Base-by-base conservation (phyloP, 306 rosid species). In the Gynostemma pentaphyllum region DNA sequence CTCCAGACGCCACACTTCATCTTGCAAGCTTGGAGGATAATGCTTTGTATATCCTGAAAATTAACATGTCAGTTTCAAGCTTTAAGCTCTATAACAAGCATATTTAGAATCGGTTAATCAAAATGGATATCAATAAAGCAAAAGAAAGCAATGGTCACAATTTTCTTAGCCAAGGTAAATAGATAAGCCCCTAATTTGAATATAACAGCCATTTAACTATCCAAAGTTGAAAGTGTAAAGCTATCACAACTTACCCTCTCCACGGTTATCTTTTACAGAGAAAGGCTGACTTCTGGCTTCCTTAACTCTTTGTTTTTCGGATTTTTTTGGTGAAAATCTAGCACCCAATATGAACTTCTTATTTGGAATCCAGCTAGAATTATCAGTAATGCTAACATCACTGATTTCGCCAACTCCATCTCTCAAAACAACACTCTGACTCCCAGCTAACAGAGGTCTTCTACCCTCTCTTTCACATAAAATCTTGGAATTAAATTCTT, bases 1-100 rank as follows among this genome's bases (percentile, higher is more conserved):
- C 44, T 68, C 64, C 42, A 68, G 44, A 7, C 72, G 72, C 72
- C 72, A 68, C 7, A 68, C 64, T 28, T 53, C 65, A 26, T 54
- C 63, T 11, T 51, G 41, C 44, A 3, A 44, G 5, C 54, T 54
- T 39, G 72, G 72, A 41, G 72, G 72, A 57, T 55, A 18, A 29
- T 54, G 64, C 39, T 68, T 68, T 5, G 9, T 54, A 68, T 52
- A 68, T 32, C 39, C 72, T 68, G 65, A 42, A 67, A 53, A 53
- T 4, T 37, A 50, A 66, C 21, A 10, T 14, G 44, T 61, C 37
- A 61, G 37, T 23, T 61, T 0, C 23, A 61, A 37, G 64, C 64
- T 56, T 56, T 37, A 59, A 36, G 47, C 46, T 21, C 15, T 37
- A 37, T 28, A 41, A 39, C 66, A 61, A 61, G 18, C 24, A 23